Evolutionary conservation across 2,329 filamentous ascomycete species (phyloP).

Genomic region (Xylaria sp.): DNA sequence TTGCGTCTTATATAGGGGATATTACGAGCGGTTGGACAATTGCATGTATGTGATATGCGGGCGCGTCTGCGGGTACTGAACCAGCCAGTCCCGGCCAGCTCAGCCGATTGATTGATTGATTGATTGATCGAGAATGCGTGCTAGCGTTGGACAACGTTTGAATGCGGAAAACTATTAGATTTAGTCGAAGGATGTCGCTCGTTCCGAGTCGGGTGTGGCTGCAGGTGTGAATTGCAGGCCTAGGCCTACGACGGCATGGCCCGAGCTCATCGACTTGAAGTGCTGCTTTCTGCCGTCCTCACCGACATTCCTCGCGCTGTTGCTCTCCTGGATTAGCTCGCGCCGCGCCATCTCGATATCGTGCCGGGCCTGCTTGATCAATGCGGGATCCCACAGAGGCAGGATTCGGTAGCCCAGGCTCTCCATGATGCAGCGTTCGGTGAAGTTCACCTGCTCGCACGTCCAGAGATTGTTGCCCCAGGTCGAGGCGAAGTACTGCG

Average conservation of each 20-base stretch:
- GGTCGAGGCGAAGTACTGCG: slow-evolving; percentile 56
- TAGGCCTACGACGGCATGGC: slow-evolving; percentile 47
- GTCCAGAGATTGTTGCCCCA: slow-evolving; percentile 66
- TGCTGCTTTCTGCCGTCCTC: slow-evolving; percentile 41
- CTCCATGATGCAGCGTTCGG: slow-evolving; percentile 68
- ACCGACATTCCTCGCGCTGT: slow-evolving; percentile 21
- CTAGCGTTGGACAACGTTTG: slow-evolving; percentile 6
- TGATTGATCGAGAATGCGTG: not conserved
- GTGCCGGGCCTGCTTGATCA: slow-evolving; percentile 63
- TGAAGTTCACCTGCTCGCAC: slow-evolving; percentile 66
- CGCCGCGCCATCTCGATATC: slow-evolving; percentile 67
- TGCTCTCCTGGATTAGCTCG: slow-evolving; percentile 39
- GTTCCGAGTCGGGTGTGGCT: slow-evolving; percentile 44
- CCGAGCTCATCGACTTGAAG: slow-evolving; percentile 48
- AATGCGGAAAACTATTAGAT: slow-evolving; percentile 6
- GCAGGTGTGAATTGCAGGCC: slow-evolving; percentile 50
- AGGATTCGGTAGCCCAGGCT: slow-evolving; percentile 67
- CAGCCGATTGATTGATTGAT: not conserved
- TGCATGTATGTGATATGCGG: slow-evolving; percentile 9
- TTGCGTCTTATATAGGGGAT: slow-evolving; percentile 5
- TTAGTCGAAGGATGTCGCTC: slow-evolving; percentile 29
- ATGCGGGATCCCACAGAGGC: slow-evolving; percentile 61
- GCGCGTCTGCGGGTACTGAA: slow-evolving; percentile 8
- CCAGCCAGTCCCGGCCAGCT: not conserved
- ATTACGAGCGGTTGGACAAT: not conserved